phyloP scores from a whole-genome alignment of 768 basidiomycete species.

The Boletus bicolor region DNA sequence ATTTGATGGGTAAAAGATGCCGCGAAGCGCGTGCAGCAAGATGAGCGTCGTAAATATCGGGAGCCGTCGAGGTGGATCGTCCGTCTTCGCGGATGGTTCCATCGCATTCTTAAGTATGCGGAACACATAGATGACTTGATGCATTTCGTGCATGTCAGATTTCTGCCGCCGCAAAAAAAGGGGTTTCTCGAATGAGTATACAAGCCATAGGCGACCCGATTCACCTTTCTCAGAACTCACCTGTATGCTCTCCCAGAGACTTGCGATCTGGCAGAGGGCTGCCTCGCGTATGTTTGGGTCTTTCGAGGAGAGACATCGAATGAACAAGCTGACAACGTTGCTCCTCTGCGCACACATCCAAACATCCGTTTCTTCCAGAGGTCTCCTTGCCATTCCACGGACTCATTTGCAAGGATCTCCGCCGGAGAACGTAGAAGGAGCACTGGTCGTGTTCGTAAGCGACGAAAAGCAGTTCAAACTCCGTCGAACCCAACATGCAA shows the following conservation, averaged over 20 bases:
- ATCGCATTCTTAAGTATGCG: conserved; percentile 31
- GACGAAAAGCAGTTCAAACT: too few species aligned
- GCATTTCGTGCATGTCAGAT: conserved; percentile 74
- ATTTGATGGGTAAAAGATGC: conserved; percentile 82
- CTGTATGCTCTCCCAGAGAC: conserved; percentile 58
- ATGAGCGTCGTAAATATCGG: conserved; percentile 80
- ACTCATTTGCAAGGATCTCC: too few species aligned
- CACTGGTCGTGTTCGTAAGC: too few species aligned
- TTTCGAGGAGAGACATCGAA: conserved; percentile 69
- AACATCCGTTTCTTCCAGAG: too few species aligned
- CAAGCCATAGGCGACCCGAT: background rate
- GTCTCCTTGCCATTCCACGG: too few species aligned
- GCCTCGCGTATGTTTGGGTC: conserved; percentile 57
- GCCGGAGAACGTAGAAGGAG: too few species aligned
- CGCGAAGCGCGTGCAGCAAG: conserved; percentile 76
- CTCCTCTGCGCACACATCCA: conserved; percentile 38
- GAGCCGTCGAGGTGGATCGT: conserved; percentile 54
- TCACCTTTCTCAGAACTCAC: conserved; percentile 38
- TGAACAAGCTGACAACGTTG: conserved; percentile 69
- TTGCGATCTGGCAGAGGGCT: conserved; percentile 59
- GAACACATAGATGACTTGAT: conserved; percentile 71
- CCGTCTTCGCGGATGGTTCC: conserved; percentile 34
- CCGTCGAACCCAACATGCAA: too few species aligned
- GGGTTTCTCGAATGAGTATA: background rate
- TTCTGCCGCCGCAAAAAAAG: conserved; percentile 27